Conservation (phyloP, 257 asterid species). For the Hygrophila difformis region DNA sequence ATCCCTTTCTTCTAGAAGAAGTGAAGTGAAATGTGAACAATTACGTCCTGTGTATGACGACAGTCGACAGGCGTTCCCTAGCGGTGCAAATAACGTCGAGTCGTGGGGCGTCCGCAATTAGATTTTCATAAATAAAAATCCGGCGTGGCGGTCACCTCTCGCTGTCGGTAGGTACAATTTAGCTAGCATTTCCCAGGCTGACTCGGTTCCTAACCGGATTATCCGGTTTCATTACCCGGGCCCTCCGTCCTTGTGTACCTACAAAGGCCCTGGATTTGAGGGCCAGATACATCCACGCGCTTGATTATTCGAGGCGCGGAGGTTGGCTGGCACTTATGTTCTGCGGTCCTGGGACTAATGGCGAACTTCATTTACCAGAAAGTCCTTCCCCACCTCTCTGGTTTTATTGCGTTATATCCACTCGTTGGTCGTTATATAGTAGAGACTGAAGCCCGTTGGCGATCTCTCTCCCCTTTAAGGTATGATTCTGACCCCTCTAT, state of each 20-base stretch:
- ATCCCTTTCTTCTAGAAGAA: slow-evolving; percentile 9
- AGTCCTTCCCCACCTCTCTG: too few relatives aligned
- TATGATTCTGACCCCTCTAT: too few relatives aligned
- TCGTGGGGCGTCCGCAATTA: too few relatives aligned
- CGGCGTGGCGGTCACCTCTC: slow-evolving; percentile 55
- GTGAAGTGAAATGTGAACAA: slow-evolving; percentile 15
- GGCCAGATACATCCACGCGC: neutral
- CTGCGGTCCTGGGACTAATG: too few relatives aligned
- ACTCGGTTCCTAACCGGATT: slow-evolving; percentile 18
- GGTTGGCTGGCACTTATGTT: too few relatives aligned
- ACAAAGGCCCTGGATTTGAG: neutral
- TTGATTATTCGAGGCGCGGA: neutral
- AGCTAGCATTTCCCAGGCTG: slow-evolving; percentile 21
- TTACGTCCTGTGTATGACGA: neutral
- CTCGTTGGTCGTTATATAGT: too few relatives aligned
- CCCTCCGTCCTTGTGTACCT: neutral
- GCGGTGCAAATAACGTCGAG: neutral
- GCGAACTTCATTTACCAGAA: too few relatives aligned
- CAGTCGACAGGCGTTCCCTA: slow-evolving; percentile 8
- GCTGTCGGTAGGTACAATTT: slow-evolving; percentile 13
- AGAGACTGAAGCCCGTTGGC: too few relatives aligned
- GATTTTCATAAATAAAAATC: slow-evolving; percentile 40
- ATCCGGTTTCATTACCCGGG: too few relatives aligned
- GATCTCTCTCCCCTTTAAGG: too few relatives aligned
- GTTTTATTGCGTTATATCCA: too few relatives aligned